phyloP scores from a whole-genome alignment of 2,329 filamentous ascomycete genomes.

The Xylariaceae sp. region DNA sequence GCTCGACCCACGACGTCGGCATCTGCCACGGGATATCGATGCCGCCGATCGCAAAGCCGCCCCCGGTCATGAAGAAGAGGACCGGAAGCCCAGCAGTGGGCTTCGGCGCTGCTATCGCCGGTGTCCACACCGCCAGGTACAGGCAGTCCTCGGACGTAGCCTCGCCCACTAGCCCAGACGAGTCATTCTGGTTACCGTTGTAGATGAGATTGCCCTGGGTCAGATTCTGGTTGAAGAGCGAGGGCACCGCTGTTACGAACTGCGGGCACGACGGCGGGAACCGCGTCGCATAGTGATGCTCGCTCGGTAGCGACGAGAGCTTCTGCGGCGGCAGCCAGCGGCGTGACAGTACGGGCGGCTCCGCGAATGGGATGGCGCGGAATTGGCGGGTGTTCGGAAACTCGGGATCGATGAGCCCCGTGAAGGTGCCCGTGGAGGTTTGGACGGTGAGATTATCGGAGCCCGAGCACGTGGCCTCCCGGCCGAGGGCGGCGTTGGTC shows the following conservation, averaged over 20 bases:
- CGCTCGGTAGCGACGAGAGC: constrained; percentile 30
- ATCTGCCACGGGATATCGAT: constrained; percentile 49
- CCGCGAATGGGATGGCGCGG: constrained; percentile 47
- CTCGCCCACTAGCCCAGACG: constrained; percentile 24
- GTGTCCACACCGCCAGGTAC: constrained; percentile 50
- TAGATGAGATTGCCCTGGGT: constrained; percentile 43
- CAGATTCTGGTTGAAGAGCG: constrained; percentile 40
- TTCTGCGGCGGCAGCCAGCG: constrained; percentile 42
- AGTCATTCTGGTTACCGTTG: constrained; percentile 42
- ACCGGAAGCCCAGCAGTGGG: constrained; percentile 45
- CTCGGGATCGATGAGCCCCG: constrained; percentile 42
- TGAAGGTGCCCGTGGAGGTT: constrained; percentile 44
- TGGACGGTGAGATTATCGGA: constrained; percentile 36
- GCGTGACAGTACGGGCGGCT: constrained; percentile 42
- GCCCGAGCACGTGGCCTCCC: constrained; percentile 1
- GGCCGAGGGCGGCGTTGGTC: constrained; percentile 3
- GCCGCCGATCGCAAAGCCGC: constrained; percentile 48
- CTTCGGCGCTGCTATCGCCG: constrained; percentile 31
- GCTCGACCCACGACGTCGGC: constrained; percentile 46
- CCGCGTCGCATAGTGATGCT: constrained; percentile 37
- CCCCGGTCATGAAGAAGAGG: constrained; percentile 51
- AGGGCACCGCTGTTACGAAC: constrained; percentile 40
- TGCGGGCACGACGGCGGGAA: constrained; percentile 45
- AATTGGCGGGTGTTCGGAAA: constrained; percentile 47
- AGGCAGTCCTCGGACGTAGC: constrained; percentile 42